phyloP scores from a whole-genome alignment of 768 basidiomycete species.

The Peribolospora kevripleyi region DNA sequence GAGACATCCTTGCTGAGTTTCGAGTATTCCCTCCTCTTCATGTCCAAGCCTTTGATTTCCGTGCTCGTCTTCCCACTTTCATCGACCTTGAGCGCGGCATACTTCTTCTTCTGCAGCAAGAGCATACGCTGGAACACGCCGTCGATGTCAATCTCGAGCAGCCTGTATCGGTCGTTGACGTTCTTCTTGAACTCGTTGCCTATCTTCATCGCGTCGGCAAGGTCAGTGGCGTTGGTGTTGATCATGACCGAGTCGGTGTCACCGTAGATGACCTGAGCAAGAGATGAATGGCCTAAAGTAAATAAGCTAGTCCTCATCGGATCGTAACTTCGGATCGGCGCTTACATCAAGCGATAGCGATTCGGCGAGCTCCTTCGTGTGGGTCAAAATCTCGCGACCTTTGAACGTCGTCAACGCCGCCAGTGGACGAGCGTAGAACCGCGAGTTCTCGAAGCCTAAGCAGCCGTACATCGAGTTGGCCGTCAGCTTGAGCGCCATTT shows the following conservation, averaged over 20 bases:
- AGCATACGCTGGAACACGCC: slow-evolving; percentile 76
- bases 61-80: slow-evolving; percentile 40
- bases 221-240: slow-evolving; percentile 75
- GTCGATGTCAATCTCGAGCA: slow-evolving; percentile 92
- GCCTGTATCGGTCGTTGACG: slow-evolving; percentile 81
- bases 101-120: slow-evolving; percentile 95
- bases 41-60: slow-evolving; percentile 91
- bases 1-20: slow-evolving; percentile 75
- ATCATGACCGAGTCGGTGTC: slow-evolving; percentile 98
- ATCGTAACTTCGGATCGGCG: not conserved
- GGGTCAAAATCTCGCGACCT: slow-evolving; percentile 86
- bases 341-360: slow-evolving; percentile 66
- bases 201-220: slow-evolving; percentile 70
- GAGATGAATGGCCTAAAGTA: not conserved
- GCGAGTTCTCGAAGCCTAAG: slow-evolving; percentile 85
- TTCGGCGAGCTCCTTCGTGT: slow-evolving; percentile 79
- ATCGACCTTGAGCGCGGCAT: slow-evolving; percentile 86
- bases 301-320: not conserved
- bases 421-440: slow-evolving; percentile 90
- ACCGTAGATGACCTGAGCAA: slow-evolving; percentile 72
- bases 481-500: slow-evolving; percentile 86
- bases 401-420: slow-evolving; percentile 94
- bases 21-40: slow-evolving; percentile 95
- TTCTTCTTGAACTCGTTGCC: slow-evolving; percentile 81
- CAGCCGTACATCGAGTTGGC: slow-evolving; percentile 99